These are phyloP conservation scores for Hibiscus syriacus DNA, from an alignment of 345 rosid genomes.

Conservation along the genomic window DNA sequence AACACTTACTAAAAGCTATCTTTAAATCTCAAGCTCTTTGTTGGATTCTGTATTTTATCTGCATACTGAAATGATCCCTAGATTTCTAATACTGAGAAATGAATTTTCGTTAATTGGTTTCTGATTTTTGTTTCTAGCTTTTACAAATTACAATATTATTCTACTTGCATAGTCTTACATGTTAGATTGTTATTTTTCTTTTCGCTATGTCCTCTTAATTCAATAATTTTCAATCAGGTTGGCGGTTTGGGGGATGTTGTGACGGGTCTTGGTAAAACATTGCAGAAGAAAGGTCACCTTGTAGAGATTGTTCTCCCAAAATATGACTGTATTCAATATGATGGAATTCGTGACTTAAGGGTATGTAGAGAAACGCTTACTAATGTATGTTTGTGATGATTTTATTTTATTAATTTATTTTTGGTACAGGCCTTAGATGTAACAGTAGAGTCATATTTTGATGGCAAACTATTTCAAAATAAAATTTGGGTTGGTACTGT, in stretches of 20 bases:
- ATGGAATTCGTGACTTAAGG: constrained; percentile 56
- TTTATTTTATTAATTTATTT: constrained; percentile 4
- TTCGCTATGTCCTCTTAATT: background rate
- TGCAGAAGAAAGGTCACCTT: constrained; percentile 89
- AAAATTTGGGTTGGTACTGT: constrained; percentile 88
- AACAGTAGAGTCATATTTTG: constrained; percentile 77
- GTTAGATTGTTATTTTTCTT: background rate
- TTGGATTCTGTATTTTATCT: background rate
- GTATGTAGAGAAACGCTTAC: constrained; percentile 28
- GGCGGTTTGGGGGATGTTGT: constrained; percentile 98
- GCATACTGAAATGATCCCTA: background rate
- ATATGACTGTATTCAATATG: constrained; percentile 92
- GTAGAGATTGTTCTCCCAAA: constrained; percentile 91
- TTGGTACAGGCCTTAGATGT: constrained; percentile 67
- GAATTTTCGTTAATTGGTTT: background rate
- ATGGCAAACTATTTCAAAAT: constrained; percentile 72
- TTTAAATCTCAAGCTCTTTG: background rate
- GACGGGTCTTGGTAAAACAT: constrained; percentile 85
- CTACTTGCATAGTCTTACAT: background rate
- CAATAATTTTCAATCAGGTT: constrained; percentile 41
- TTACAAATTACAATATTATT: background rate
- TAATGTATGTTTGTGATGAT: constrained; percentile 4
- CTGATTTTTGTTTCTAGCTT: background rate
- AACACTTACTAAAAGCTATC: background rate
- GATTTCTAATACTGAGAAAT: background rate